Base-by-base conservation (phyloP, 805 yeast genomes). In the Torulaspora microellipsoides region DNA sequence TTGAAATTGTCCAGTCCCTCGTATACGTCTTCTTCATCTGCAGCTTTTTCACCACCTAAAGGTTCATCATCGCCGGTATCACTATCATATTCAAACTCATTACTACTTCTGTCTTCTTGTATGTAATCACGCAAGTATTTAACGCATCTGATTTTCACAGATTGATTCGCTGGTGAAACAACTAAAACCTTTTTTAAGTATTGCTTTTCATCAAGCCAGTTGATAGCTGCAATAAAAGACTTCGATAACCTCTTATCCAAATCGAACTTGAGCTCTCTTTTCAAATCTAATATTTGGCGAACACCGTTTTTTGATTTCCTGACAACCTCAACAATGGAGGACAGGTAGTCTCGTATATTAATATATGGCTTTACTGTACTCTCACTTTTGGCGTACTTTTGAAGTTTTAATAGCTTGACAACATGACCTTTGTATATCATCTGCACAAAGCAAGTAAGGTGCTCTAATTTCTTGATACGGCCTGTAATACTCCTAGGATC, bases 401-500 rank as follows among this genome's bases (percentile, higher is more conserved):
- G 63, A 49, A 82, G 78, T 27, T 74, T 71, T 47, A 80, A 67
- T 30, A 75, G 67, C 46, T 75, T 76, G 7, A 86, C 77, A 34
- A 74, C 76, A 43, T 74, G 77, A 2, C 78, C 75, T 29, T 73
- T 64, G 27, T 65, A 64, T 20, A 70, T 47, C 15, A 72, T 52
- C 36, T 62, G 68, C 1, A 52, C 49, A 39, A 72, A 77, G 15
- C 64, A 64, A 4, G 81, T 72, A 13, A 80, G 62, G 15, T 76
- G 77, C 30, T 69, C 77, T 14, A 84, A 64, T 34, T 72, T 71
- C 53, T 76, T 78, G 40, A 83, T 66, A 52, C 93, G 70, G 1
- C 78, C 69, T 0, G 89, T 80, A 32, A 83, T 67, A 45, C 89
- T 81, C 49, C 91, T 71, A 13, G 81, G 76, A 54, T 84, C 93